Evolutionary conservation across 2,329 filamentous ascomycete species (phyloP).

Genomic region (Davidsoniella australis): DNA sequence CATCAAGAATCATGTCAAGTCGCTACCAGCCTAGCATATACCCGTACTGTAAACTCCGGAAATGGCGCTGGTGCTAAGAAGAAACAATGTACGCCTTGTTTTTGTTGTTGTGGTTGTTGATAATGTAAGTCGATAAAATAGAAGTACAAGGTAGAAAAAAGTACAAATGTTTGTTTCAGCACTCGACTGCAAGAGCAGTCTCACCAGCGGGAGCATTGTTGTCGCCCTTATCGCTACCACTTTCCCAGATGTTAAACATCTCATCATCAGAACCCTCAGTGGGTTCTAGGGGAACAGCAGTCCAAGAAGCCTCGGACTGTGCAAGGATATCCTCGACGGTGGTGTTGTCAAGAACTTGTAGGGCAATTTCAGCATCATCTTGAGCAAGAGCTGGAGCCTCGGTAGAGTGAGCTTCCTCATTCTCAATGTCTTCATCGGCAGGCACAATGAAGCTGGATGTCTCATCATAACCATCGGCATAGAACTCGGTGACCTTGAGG

Average conservation of each 20-base stretch:
- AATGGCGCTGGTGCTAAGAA: constrained; percentile 1
- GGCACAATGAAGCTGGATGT: constrained; percentile 43
- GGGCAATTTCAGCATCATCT: neutral
- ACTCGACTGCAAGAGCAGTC: neutral
- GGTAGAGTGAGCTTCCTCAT: constrained; percentile 1
- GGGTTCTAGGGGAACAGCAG: constrained; percentile 30
- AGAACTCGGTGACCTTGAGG: constrained; percentile 50
- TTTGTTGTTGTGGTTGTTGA: neutral
- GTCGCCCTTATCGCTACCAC: constrained; percentile 45
- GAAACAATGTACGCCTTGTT: neutral
- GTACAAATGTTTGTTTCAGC: neutral
- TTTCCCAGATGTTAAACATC: constrained; percentile 55
- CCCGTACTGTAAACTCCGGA: constrained; percentile 7
- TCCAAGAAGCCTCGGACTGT: constrained; percentile 15
- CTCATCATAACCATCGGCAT: constrained; percentile 46
- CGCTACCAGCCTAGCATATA: neutral
- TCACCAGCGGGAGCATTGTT: constrained; percentile 12
- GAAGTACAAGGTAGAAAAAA: constrained; percentile 1
- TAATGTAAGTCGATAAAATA: constrained; percentile 3
- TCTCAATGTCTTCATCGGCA: constrained; percentile 37
- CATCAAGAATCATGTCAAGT: neutral
- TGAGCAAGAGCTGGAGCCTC: constrained; percentile 1
- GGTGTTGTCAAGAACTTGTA: constrained; percentile 1
- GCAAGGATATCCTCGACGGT: constrained; percentile 9
- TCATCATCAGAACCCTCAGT: constrained; percentile 43